phyloP scores from a whole-genome alignment of 2,329 filamentous ascomycete species.

The Hyphodiscus sp. region DNA sequence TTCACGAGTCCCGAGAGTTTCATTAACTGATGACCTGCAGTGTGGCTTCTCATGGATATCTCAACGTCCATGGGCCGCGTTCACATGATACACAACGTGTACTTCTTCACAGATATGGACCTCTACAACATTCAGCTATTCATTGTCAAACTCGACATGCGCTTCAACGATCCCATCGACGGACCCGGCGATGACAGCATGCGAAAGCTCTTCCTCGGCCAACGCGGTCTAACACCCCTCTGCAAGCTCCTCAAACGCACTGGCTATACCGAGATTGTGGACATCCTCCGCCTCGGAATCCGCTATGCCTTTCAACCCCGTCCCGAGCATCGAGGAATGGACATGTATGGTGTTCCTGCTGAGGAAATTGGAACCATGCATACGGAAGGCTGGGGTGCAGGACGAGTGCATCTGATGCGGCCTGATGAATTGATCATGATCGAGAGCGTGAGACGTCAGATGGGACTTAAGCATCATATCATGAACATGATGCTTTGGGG shows the following conservation, averaged over 20 bases:
- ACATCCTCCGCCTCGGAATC: conserved; percentile 51
- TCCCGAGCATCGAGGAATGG: conserved; percentile 14
- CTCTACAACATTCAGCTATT: conserved; percentile 58
- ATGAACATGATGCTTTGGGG: conserved; percentile 57
- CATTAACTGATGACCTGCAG: background rate
- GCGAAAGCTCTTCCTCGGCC: conserved; percentile 53
- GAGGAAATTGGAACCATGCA: conserved; percentile 46
- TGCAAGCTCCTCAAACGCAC: conserved; percentile 54
- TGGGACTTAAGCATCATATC: conserved; percentile 48
- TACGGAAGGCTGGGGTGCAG: conserved; percentile 51
- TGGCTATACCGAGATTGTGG: conserved; percentile 40
- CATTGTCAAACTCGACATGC: conserved; percentile 66
- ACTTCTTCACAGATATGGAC: conserved; percentile 52
- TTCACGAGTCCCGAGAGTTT: no score
- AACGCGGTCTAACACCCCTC: conserved; percentile 49
- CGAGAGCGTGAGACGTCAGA: conserved; percentile 46
- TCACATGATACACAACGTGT: conserved; percentile 44
- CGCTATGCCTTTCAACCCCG: conserved; percentile 44
- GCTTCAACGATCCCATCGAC: conserved; percentile 56
- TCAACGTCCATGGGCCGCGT: conserved; percentile 49
- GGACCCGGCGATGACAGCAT: conserved; percentile 45
- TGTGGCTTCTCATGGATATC: conserved; percentile 70
- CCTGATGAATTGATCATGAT: conserved; percentile 53
- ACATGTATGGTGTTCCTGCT: conserved; percentile 45
- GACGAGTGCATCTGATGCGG: conserved; percentile 40